Evolutionary conservation across 495 filamentous ascomycete species (phyloP), one percentile per base, ranked within the genome.

Genomic region (Daldinia decipiens): DNA sequence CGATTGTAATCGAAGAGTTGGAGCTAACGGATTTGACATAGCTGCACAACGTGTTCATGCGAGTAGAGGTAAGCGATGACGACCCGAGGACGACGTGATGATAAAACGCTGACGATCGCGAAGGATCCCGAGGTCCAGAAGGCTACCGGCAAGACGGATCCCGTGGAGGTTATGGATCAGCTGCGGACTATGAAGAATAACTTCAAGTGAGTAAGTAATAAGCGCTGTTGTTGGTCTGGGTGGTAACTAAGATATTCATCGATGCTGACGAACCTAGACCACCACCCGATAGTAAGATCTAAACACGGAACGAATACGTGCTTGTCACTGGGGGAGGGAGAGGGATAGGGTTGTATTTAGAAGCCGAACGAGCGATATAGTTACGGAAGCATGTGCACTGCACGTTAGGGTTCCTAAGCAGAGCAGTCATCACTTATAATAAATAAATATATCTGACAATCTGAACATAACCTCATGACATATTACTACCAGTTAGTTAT

Each of bases 1-100:
- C 21, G 32, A 51, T 19, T 54, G n/a, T 12, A 1, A 39, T 5
- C 19, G 29, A 47, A 39, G 56, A 6, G 3, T 63, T 1, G 9
- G 19, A 9, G 34, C 67, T 71, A 47, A 76, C 59, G 29, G 29
- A 45, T 26, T 3, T 5, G 19, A 45, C 6, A 4, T 74, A 96
- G 94, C 80, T 93, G 78, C 94, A 98, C 78, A 99, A 99, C 77
- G 94, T 98, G 3, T 99, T 99, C 74, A 98, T 99, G 95, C 86
- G 89, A 62, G 86, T 95, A 61, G 84, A 92, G 76, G 93, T 93
- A 81, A 85, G 89, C 19, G 27, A 21, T 27, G 5, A 21, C 3
- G 21, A 12, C 15, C 5, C 8, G 17, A 11, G n/a, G 39, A 17
- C 1, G 24, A 55, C 2, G 3, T 19, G 13, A 31, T 5, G 26